Conservation (phyloP, 2,329 filamentous ascomycete genomes). For the Atkinsonella texensis region DNA sequence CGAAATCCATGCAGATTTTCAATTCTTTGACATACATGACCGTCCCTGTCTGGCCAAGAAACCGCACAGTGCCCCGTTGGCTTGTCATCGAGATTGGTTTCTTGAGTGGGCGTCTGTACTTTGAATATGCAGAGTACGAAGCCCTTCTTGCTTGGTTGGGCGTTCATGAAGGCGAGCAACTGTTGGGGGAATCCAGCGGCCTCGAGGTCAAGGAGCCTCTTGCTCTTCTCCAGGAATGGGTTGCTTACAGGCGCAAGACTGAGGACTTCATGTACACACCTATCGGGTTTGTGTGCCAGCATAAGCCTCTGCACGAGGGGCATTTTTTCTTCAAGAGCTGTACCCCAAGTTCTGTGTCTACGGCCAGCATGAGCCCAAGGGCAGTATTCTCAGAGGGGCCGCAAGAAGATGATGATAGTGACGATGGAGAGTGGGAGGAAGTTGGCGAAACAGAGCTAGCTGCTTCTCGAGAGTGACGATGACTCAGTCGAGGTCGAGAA, state of each 20-base stretch:
- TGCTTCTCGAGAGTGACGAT: not conserved
- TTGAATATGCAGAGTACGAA: conserved; percentile 35
- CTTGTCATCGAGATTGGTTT: conserved; percentile 47
- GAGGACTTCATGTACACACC: conserved; percentile 46
- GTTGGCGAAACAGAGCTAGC: not conserved
- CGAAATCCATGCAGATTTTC: conserved; percentile 47
- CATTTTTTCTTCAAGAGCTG: conserved; percentile 37
- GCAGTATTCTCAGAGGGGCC: not conserved
- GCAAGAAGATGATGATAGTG: not conserved
- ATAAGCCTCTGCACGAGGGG: conserved; percentile 28
- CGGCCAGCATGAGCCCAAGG: not conserved
- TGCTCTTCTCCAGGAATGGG: conserved; percentile 43
- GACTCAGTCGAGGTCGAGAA: too few relatives aligned
- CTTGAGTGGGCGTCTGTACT: conserved; percentile 48
- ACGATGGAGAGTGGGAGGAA: not conserved
- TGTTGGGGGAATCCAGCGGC: not conserved
- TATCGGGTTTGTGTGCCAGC: conserved; percentile 42
- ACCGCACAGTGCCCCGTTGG: conserved; percentile 36
- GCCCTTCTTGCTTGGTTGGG: conserved; percentile 13
- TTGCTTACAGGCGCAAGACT: conserved; percentile 36
- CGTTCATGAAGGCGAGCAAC: not conserved
- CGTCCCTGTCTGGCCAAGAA: conserved; percentile 31
- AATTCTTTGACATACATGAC: conserved; percentile 40
- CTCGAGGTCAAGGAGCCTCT: conserved; percentile 17
- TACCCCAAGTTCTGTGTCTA: not conserved